Conservation (phyloP, 805 yeast species). For the Candida chauliodis region DNA sequence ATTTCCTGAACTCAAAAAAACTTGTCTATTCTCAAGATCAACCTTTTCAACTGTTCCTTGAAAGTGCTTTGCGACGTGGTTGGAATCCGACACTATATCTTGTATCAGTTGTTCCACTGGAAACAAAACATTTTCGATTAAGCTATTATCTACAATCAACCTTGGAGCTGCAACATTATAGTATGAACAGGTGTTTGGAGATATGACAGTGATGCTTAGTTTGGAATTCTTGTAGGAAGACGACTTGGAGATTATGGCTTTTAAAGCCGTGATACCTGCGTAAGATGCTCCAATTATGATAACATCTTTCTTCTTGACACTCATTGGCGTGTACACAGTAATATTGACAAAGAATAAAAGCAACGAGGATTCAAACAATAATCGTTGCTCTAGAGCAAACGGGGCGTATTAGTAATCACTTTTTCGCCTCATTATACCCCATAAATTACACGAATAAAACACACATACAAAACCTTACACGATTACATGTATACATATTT, state of each 20-base stretch:
- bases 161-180: constrained; percentile 30
- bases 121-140: constrained; percentile 14
- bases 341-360: too few relatives aligned
- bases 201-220: constrained; percentile 21
- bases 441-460: too few relatives aligned
- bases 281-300: constrained; percentile 38
- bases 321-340: neutral
- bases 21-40: constrained; percentile 20
- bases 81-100: constrained; percentile 13
- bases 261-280: constrained; percentile 28
- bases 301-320: constrained; percentile 10
- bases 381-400: neutral
- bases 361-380: too few relatives aligned
- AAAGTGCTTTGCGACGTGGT: constrained; percentile 16
- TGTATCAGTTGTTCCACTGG: constrained; percentile 17
- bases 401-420: too few relatives aligned
- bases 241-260: constrained; percentile 13
- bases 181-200: constrained; percentile 22
- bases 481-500: too few relatives aligned
- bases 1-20: constrained; percentile 11
- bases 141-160: constrained; percentile 23
- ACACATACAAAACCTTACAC: too few relatives aligned
- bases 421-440: too few relatives aligned
- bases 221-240: constrained; percentile 6
- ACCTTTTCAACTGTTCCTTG: constrained; percentile 23